Evolutionary conservation across 176 grass and related monocot genomes (phyloP).

Genomic region (Oropetium thomaeum): DNA sequence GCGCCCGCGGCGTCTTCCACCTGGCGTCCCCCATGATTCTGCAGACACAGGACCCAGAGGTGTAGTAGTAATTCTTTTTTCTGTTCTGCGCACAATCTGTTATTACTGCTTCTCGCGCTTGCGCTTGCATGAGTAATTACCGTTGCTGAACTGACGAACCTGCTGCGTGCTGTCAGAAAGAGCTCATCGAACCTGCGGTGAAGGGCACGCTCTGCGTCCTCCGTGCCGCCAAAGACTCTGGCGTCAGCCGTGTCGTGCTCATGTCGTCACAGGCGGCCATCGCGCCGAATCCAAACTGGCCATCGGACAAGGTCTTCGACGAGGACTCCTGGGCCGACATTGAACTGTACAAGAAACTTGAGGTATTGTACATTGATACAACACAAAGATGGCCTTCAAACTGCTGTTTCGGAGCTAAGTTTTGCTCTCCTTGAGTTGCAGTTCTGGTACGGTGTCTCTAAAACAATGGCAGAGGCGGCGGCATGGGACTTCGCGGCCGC

Average conservation of each 20-base stretch:
- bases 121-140: background rate
- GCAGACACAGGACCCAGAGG: constrained; percentile 42
- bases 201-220: constrained; percentile 63
- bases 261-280: constrained; percentile 49
- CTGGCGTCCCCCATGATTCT: constrained; percentile 44
- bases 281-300: constrained; percentile 48
- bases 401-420: background rate
- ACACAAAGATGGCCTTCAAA: background rate
- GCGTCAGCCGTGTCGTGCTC: constrained; percentile 39
- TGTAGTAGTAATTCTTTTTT: constrained; percentile 28
- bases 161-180: constrained; percentile 21
- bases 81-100: background rate
- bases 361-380: too few species aligned
- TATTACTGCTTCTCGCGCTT: too few species aligned
- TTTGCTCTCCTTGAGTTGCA: background rate
- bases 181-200: constrained; percentile 48
- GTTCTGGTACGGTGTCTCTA: constrained; percentile 57
- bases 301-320: constrained; percentile 30
- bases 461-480: constrained; percentile 58
- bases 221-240: constrained; percentile 31
- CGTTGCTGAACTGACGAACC: background rate
- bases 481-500: constrained; percentile 54
- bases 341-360: constrained; percentile 43
- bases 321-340: constrained; percentile 61
- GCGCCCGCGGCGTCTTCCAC: constrained; percentile 61